phyloP scores from a whole-genome alignment of 441 rosid genomes.

The Biscutella laevigata region DNA sequence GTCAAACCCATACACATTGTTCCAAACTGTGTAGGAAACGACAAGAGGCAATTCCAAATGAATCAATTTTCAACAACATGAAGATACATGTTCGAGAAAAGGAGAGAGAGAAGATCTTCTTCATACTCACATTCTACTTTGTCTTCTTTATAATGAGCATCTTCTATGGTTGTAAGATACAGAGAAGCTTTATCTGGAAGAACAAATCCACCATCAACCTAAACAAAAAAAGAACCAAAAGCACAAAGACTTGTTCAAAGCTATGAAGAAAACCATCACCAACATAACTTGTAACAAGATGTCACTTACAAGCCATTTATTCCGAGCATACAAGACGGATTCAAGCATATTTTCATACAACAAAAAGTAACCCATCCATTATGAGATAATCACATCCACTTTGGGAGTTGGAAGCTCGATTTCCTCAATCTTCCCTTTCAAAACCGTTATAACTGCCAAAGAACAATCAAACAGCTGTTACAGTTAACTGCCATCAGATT shows the following conservation, averaged over 20 bases:
- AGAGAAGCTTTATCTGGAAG: constrained; percentile 85
- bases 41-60: neutral
- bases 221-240: constrained; percentile 6
- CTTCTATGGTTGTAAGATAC: constrained; percentile 75
- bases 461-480: neutral
- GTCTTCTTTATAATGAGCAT: constrained; percentile 79
- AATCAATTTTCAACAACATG: neutral
- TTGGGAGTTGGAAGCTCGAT: constrained; percentile 63
- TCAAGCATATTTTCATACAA: constrained; percentile 80
- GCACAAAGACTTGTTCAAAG: neutral
- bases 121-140: constrained; percentile 69
- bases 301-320: constrained; percentile 87
- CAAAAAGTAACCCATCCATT: constrained; percentile 94
- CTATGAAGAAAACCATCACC: neutral
- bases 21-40: constrained; percentile 51
- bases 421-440: constrained; percentile 94
- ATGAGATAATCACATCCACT: constrained; percentile 83
- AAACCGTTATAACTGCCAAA: constrained; percentile 63
- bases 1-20: constrained; percentile 73
- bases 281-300: neutral
- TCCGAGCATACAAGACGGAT: constrained; percentile 73
- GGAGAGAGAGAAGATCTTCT: neutral
- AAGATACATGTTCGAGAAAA: neutral
- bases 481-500: neutral
- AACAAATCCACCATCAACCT: constrained; percentile 67